Percentiles rank a stretch among this genome's conserved stretches.
Conservation (phyloP, 1,284 basidiomycete species). For the Golubevia sp. region DNA sequence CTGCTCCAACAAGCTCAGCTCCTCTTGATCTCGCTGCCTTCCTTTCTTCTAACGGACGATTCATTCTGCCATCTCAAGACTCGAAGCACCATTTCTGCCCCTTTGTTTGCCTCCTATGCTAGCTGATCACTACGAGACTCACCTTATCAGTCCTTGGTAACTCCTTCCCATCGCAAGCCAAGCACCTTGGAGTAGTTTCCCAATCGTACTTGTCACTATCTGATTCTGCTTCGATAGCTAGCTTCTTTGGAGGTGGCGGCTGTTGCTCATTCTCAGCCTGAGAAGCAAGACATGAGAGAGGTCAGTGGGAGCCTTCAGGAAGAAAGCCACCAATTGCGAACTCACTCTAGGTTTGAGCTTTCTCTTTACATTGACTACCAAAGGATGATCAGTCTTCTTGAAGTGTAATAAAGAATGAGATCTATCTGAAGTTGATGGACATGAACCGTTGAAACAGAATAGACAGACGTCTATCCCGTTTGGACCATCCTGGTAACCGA, state of each 20-base stretch:
- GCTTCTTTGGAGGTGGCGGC: slow-evolving; percentile 80
- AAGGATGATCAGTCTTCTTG: slow-evolving; percentile 70
- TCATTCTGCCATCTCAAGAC: too few relatives aligned
- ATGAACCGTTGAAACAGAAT: slow-evolving; percentile 82
- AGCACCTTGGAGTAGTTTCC: slow-evolving; percentile 72
- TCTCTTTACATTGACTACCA: slow-evolving; percentile 82
- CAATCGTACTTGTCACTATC: slow-evolving; percentile 88
- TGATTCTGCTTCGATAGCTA: slow-evolving; percentile 79
- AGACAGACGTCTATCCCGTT: slow-evolving; percentile 88
- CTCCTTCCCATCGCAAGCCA: slow-evolving; percentile 70
- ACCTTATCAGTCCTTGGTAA: slow-evolving; percentile 64
- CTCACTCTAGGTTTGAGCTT: slow-evolving; percentile 75
- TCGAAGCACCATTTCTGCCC: neutral
- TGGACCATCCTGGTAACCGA: slow-evolving; percentile 70
- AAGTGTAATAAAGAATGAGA: slow-evolving; percentile 45
- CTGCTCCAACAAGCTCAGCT: too few relatives aligned
- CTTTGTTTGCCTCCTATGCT: neutral
- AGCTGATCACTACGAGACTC: slow-evolving; percentile 3
- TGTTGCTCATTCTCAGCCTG: slow-evolving; percentile 3
- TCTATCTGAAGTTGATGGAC: slow-evolving; percentile 23
- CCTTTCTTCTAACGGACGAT: too few relatives aligned
- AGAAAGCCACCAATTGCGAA: slow-evolving; percentile 16
- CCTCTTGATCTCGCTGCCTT: too few relatives aligned
- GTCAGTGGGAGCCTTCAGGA: slow-evolving; percentile 3
- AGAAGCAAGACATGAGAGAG: slow-evolving; percentile 5